Evolutionary conservation across 2,329 filamentous ascomycete genomes (phyloP).

Genomic region (Neoarthrinium moseri): DNA sequence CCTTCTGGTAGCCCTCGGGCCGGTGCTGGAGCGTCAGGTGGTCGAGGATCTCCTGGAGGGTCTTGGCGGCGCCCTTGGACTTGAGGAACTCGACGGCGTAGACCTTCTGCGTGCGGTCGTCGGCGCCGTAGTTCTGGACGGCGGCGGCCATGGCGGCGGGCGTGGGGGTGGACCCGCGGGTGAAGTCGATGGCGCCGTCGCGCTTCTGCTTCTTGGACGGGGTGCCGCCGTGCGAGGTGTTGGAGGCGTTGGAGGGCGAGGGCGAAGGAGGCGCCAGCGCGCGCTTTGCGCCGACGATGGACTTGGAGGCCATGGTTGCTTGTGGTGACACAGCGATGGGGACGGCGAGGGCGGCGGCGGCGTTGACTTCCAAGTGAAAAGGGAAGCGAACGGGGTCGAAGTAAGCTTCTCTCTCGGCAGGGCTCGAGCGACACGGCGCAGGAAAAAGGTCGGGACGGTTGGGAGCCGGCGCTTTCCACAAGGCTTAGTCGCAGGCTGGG

Average conservation of each 20-base stretch:
- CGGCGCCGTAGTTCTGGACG: constrained; percentile 71
- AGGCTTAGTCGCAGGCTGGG: no score
- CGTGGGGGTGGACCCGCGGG: constrained; percentile 24
- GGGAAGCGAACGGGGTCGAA: no score
- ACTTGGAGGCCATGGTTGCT: constrained; percentile 1
- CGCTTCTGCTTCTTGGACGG: constrained; percentile 65
- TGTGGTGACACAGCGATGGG: no score
- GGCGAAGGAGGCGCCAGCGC: constrained; percentile 60
- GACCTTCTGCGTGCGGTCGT: constrained; percentile 83
- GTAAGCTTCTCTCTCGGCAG: no score
- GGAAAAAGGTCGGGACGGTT: no score
- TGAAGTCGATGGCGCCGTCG: constrained; percentile 30
- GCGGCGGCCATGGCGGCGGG: constrained; percentile 38
- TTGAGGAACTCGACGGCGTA: constrained; percentile 84
- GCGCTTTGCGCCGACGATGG: constrained; percentile 38
- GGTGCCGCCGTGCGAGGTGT: constrained; percentile 54
- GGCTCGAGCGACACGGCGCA: no score
- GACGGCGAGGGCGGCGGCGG: constrained; percentile 41
- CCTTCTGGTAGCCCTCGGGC: constrained; percentile 59
- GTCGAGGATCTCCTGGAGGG: constrained; percentile 73
- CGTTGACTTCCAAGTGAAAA: no score
- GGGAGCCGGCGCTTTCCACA: no score
- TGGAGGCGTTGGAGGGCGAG: constrained; percentile 52
- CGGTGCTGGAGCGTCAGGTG: constrained; percentile 72
- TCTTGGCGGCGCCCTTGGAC: constrained; percentile 65